Evolutionary conservation across 2,329 filamentous ascomycete genomes (phyloP), one percentile per base, ranked within the genome.

Genomic region (Sporothrix euskadiensis): DNA sequence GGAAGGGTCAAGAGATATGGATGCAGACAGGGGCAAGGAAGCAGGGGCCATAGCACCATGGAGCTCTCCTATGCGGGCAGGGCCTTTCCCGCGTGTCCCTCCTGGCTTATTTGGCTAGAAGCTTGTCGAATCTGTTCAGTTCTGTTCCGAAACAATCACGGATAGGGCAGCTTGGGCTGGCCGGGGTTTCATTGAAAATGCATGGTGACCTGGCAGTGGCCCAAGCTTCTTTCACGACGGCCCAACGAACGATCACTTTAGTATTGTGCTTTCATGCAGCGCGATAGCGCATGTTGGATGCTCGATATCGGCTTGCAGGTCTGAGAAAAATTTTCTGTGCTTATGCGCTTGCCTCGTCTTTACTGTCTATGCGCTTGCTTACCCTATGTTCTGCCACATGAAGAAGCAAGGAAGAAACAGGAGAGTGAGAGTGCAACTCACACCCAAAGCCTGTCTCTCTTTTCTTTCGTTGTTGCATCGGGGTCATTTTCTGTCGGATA

Each of bases 161-260:
- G 56, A 71, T 41, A 32, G 14, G 65, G n/a, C 65, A 44, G 65
- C 35, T 22, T 68, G 65, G 26, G 19, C 44, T 68, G 65, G 65
- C 26, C 44, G 52, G 49, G 66, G 26, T 56, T 32, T 41, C 56
- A 49, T 61, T 49, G 32, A 30, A 56, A 56, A 72, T 69, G 71
- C 61, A 68, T 57, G 61, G 63, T 69, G 61, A 68, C 44, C 57
- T 68, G 71, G 71, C 71, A 72, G 71, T 61, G 71, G 71, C 52
- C 71, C 71, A 72, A 72, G 71, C 71, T 72, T 30, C 39, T n/a
- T 30, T 52, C n/a, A 41, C 26, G 19, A 32, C 54, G 41, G 57
- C 19, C 70, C 70, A 71, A 71, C 70, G 57, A 65, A 65, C 57
- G 47, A 30, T 44, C 70, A 41, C 12, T 39, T 54, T 10, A 47